Percentiles rank a stretch among this genome's conserved stretches.
These are phyloP conservation scores for Casuarina cunninghamiana DNA, from an alignment of 306 rosid species.

Conservation along the genomic window DNA sequence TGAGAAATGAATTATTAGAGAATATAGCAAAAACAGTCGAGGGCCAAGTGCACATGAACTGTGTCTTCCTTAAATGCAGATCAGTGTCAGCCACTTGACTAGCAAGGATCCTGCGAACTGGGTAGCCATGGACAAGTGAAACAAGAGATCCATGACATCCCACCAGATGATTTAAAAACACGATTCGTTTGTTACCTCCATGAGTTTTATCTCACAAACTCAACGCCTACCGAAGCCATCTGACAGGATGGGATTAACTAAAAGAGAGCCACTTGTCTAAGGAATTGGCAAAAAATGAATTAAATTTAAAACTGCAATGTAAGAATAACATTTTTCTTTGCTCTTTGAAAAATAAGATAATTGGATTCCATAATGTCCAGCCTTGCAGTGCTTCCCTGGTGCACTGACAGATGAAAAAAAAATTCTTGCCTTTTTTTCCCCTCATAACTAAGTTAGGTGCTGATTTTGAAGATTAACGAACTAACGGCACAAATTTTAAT, in stretches of 20 bases:
- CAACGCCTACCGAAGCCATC: not conserved
- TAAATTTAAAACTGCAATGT: not conserved
- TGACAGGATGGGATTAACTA: not conserved
- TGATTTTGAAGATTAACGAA: not conserved
- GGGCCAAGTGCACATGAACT: not conserved
- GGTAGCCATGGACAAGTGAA: not conserved
- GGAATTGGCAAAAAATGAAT: not conserved
- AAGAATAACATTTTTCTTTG: no score
- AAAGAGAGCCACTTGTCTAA: not conserved
- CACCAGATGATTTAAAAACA: not conserved
- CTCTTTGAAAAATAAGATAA: not conserved
- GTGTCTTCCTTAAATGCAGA: not conserved
- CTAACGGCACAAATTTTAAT: not conserved
- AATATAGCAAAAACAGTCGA: not conserved
- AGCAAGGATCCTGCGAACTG: not conserved
- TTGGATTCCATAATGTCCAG: not conserved
- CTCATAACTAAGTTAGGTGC: not conserved
- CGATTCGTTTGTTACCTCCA: not conserved
- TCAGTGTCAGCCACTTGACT: not conserved
- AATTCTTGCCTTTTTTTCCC: not conserved
- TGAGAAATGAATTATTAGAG: not conserved
- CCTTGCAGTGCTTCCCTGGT: not conserved
- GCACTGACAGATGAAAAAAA: not conserved
- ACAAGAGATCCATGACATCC: not conserved
- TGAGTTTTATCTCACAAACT: not conserved